Evolutionary conservation across 805 yeast genomes (phyloP).

Genomic region (Candida tammaniensis): DNA sequence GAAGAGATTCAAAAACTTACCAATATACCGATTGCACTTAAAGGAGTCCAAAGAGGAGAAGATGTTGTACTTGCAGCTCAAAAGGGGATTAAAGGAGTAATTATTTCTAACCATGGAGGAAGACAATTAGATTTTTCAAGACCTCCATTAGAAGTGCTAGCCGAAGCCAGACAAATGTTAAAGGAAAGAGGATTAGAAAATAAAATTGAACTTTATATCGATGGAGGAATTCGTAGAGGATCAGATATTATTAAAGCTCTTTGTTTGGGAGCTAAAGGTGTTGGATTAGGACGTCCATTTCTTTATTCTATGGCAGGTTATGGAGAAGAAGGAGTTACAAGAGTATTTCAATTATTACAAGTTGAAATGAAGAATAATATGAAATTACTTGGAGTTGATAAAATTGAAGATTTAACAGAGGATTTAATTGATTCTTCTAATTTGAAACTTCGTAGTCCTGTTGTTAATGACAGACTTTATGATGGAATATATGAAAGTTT

Average conservation of each 20-base stretch:
- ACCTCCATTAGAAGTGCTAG: slow-evolving; percentile 69
- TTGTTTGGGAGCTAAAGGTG: slow-evolving; percentile 67
- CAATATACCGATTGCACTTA: slow-evolving; percentile 46
- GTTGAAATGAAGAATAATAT: slow-evolving; percentile 74
- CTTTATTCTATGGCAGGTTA: slow-evolving; percentile 59
- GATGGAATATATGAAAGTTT: slow-evolving; percentile 12
- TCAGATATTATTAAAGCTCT: slow-evolving; percentile 64
- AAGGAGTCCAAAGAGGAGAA: slow-evolving; percentile 79
- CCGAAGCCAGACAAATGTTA: slow-evolving; percentile 67
- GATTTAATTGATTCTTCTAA: slow-evolving; percentile 28
- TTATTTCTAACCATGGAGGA: slow-evolving; percentile 87
- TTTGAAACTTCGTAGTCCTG: slow-evolving; percentile 25
- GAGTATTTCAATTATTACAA: slow-evolving; percentile 55
- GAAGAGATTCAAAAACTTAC: slow-evolving; percentile 24
- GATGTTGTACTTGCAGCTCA: slow-evolving; percentile 74
- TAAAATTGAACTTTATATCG: slow-evolving; percentile 51
- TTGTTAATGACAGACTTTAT: slow-evolving; percentile 11
- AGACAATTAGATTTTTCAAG: slow-evolving; percentile 80
- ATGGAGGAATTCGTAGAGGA: slow-evolving; percentile 70
- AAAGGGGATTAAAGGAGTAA: slow-evolving; percentile 69
- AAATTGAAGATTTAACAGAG: slow-evolving; percentile 43
- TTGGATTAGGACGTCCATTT: slow-evolving; percentile 66
- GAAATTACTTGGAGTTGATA: slow-evolving; percentile 76
- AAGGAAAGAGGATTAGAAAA: slow-evolving; percentile 28
- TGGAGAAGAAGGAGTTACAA: slow-evolving; percentile 62